Percentiles rank a stretch among this genome's conserved stretches.
Evolutionary conservation across 306 rosid species (phyloP).

Genomic region (Luffa acutangula): DNA sequence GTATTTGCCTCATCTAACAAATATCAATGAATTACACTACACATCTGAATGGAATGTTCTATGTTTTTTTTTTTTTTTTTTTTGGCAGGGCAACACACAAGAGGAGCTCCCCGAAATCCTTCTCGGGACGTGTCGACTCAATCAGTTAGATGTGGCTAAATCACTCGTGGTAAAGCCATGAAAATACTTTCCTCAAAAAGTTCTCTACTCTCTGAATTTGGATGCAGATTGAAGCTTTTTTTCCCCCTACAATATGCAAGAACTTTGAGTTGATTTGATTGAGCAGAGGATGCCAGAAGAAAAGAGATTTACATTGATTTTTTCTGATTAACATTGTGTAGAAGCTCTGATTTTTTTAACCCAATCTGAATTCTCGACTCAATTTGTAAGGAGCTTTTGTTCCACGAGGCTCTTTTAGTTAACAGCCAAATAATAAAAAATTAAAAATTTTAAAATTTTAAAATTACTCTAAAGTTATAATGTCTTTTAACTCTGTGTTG

Average conservation of each 20-base stretch:
- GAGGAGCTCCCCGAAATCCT: constrained; percentile 83
- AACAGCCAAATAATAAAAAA: background rate
- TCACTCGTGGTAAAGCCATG: constrained; percentile 29
- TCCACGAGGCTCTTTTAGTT: background rate
- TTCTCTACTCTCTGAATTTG: background rate
- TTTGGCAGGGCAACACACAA: constrained; percentile 56
- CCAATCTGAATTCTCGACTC: background rate
- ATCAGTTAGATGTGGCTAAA: constrained; percentile 63
- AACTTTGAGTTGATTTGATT: background rate
- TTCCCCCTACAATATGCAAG: background rate
- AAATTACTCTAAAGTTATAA: background rate
- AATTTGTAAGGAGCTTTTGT: background rate
- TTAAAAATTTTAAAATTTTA: too few species aligned
- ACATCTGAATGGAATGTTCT: background rate
- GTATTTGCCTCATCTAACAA: background rate
- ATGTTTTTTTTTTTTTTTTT: background rate
- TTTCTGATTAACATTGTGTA: background rate
- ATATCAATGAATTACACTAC: background rate
- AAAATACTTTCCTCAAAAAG: background rate
- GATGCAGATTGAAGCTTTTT: background rate
- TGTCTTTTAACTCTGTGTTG: background rate
- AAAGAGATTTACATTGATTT: background rate
- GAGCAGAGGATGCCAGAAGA: background rate
- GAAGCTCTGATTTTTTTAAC: background rate
- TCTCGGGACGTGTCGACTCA: constrained; percentile 74